Evolutionary conservation across 768 basidiomycete species (phyloP), one percentile per base, ranked within the genome.

Genomic region (Collybia nuda): DNA sequence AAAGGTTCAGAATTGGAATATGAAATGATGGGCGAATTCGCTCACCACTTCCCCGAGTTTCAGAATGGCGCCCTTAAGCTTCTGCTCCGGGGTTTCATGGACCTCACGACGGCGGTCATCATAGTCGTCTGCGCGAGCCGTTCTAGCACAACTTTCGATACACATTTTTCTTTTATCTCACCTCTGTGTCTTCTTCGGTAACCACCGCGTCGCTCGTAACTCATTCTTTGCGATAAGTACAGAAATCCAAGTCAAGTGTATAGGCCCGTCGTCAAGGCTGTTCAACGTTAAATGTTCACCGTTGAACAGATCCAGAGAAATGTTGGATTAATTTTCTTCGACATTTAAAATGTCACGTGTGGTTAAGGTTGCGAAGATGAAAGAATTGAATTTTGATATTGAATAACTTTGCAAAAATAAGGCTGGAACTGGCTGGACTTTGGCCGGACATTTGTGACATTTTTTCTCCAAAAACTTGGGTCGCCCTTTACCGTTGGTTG

Each of bases 21-120:
- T 44, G 28, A 18, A 24, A 35, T 35, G 11, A 15, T 44, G 29
- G 14, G 24, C 43, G 23, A 28, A 2, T 24, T 32, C 17, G 72
- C 88, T 73, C 61, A 91, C 90, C 67, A 90, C 88, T 78, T 93
- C 90, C 37, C 90, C 90, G 45, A 88, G 70, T 60, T 83, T 86
- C 59, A 90, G 70, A 54, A 93, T 85, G 38, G 79, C 69, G 43
- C 70, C 74, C 64, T 81, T 84, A 32, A 91, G 70, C 61, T 79
- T 86, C 53, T 90, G 81, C 56, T 89, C 87, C 4, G 88, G 87
- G 2, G 86, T 79, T 56, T 91, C 89, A 57, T 76, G 72, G 35
- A 68, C 59, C 51, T 88, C 84, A 49, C 81, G 79, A 29, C 86
- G 80, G 36, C 81, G 78, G 69, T 87, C 82, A 53, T 85, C 81